Percentiles rank a stretch among this genome's conserved stretches.
Conservation (phyloP, 2,329 filamentous ascomycete genomes). For the Fusarium tricinctum region DNA sequence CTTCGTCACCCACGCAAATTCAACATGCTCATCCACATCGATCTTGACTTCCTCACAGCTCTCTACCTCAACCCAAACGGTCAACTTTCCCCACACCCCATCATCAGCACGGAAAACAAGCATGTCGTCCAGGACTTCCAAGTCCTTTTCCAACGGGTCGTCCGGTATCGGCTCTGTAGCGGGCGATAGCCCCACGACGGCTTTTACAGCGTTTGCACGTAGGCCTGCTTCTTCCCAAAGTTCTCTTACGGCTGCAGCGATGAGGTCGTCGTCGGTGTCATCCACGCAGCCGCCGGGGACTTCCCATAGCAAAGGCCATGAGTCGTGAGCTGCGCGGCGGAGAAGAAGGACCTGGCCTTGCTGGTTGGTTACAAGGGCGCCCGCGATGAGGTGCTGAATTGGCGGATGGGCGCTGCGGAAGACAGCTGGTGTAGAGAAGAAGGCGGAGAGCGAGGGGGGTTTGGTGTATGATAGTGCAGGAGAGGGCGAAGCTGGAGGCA, state of each 20-base stretch:
- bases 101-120: conserved; percentile 46
- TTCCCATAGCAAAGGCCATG: conserved; percentile 49
- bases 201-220: conserved; percentile 46
- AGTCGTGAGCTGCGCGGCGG: conserved; percentile 48
- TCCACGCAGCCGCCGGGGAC: conserved; percentile 48
- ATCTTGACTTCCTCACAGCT: conserved; percentile 47
- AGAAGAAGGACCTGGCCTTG: conserved; percentile 44
- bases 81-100: conserved; percentile 51
- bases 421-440: conserved; percentile 26
- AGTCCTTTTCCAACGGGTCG: conserved; percentile 37
- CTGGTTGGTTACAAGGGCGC: conserved; percentile 43
- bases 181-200: conserved; percentile 33
- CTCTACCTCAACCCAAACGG: conserved; percentile 50
- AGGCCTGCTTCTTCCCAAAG: conserved; percentile 63
- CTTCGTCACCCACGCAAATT: conserved; percentile 57
- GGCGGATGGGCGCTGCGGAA: conserved; percentile 41
- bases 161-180: not conserved
- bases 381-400: conserved; percentile 46
- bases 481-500: conserved; percentile 15
- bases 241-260: conserved; percentile 57
- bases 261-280: conserved; percentile 35
- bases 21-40: conserved; percentile 56
- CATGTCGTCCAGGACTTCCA: conserved; percentile 45
- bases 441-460: conserved; percentile 33
- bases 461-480: conserved; percentile 37